A percentile compares a stretch with the other conserved stretches of the same genome.
phyloP scores from a whole-genome alignment of 179 eudicot species.

The Silene vulgaris region DNA sequence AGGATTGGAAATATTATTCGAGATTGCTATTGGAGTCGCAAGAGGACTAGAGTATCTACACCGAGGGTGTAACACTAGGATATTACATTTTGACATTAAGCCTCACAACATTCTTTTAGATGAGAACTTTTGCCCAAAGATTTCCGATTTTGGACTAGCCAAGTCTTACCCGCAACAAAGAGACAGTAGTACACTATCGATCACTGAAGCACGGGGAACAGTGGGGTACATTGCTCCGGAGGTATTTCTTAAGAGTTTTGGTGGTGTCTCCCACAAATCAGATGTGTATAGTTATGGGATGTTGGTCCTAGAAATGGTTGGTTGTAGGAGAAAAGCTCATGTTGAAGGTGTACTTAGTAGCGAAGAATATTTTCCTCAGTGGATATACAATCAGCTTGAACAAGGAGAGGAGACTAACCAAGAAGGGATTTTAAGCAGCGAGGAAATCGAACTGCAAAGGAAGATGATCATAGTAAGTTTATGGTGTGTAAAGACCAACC shows the following conservation, averaged over 20 bases:
- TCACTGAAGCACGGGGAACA: too few species aligned
- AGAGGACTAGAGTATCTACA: slow-evolving; percentile 40
- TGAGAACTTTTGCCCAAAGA: slow-evolving; percentile 36
- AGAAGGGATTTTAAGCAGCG: slow-evolving; percentile 3
- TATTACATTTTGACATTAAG: slow-evolving; percentile 43
- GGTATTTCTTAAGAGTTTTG: slow-evolving; percentile 33
- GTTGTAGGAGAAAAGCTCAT: slow-evolving; percentile 22
- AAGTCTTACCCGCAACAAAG: slow-evolving; percentile 23
- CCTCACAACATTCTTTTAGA: slow-evolving; percentile 47
- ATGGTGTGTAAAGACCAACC: slow-evolving; percentile 9
- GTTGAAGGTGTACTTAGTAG: slow-evolving; percentile 12
- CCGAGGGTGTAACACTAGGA: slow-evolving; percentile 41
- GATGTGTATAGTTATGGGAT: slow-evolving; percentile 45
- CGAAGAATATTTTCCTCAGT: slow-evolving; percentile 30
- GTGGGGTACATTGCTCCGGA: not conserved
- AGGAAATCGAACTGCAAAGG: slow-evolving; percentile 25
- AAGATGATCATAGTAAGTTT: slow-evolving; percentile 37
- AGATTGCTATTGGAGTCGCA: slow-evolving; percentile 36
- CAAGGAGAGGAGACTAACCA: slow-evolving; percentile 12
- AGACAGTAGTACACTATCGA: too few species aligned
- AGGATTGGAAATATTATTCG: slow-evolving; percentile 21
- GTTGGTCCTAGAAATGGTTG: slow-evolving; percentile 41
- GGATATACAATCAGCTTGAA: slow-evolving; percentile 34
- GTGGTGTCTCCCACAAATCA: slow-evolving; percentile 37
- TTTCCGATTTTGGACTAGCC: slow-evolving; percentile 46